A percentile compares a stretch with the other conserved stretches of the same genome.
Conservation (phyloP, 345 rosid species). For the Populus euphratica region DNA sequence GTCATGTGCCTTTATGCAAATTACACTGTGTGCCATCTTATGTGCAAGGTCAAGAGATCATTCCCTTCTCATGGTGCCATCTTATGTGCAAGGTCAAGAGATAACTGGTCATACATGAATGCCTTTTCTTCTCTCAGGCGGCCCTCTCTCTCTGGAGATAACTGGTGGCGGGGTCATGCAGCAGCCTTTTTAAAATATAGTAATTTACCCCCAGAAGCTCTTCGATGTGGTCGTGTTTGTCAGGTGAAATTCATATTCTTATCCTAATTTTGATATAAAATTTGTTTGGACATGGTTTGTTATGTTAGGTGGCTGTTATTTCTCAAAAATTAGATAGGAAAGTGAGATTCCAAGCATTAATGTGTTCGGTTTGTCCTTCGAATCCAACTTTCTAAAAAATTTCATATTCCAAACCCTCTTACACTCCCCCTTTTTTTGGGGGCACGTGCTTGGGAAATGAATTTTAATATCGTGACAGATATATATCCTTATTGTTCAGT, state of each 20-base stretch:
- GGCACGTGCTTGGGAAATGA: neutral
- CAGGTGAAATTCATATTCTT: slow-evolving; percentile 36
- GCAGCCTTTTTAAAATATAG: slow-evolving; percentile 76
- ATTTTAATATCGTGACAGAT: too few species aligned
- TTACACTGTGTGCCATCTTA: neutral
- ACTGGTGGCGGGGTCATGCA: slow-evolving; percentile 98
- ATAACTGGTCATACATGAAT: neutral
- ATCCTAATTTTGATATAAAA: neutral
- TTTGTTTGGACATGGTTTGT: neutral
- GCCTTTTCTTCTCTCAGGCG: slow-evolving; percentile 42
- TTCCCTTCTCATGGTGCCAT: neutral
- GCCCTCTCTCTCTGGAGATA: slow-evolving; percentile 78
- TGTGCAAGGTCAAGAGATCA: neutral
- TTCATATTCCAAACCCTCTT: neutral
- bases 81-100: neutral
- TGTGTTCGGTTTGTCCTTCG: neutral
- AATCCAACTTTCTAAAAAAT: neutral
- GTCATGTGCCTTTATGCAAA: neutral
- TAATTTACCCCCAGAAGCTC: slow-evolving; percentile 56
- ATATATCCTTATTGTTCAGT: too few species aligned
- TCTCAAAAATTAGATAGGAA: neutral
- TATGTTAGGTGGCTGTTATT: neutral
- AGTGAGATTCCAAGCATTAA: neutral
- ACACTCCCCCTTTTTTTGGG: neutral
- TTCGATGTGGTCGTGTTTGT: slow-evolving; percentile 74